phyloP scores from a whole-genome alignment of 768 basidiomycete genomes.

The Pleurotus cornucopiae region DNA sequence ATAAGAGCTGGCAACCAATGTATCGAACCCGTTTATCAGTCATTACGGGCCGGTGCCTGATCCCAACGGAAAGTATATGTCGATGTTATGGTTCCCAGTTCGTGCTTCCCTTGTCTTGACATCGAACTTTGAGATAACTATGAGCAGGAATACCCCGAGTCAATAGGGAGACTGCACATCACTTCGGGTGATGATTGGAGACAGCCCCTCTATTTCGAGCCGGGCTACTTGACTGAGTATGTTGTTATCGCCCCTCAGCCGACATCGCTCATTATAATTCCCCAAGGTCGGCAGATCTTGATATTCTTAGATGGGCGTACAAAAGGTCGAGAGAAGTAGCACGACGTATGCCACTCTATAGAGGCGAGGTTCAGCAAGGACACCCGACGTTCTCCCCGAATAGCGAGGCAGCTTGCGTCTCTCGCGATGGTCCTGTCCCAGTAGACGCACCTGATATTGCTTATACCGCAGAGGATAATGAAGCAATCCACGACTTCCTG shows the following conservation, averaged over 20 bases:
- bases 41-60: slow-evolving; percentile 7
- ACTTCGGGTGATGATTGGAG: slow-evolving; percentile 34
- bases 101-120: not conserved
- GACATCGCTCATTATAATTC: not conserved
- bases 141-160: slow-evolving; percentile 40
- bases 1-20: too few species aligned
- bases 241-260: slow-evolving; percentile 11
- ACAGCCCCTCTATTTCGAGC: slow-evolving; percentile 39
- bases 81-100: slow-evolving; percentile 16
- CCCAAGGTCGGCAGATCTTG: slow-evolving; percentile 39
- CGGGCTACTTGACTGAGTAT: slow-evolving; percentile 41
- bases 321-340: slow-evolving; percentile 51
- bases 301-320: slow-evolving; percentile 44
- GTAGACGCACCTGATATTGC: slow-evolving; percentile 3
- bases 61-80: slow-evolving; percentile 20
- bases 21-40: too few species aligned
- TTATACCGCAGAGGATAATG: slow-evolving; percentile 2
- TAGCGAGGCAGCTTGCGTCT: not conserved
- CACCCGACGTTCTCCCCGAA: not conserved
- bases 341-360: slow-evolving; percentile 34
- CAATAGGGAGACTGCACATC: slow-evolving; percentile 47
- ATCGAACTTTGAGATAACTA: not conserved
- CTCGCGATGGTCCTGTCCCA: not conserved
- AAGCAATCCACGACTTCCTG: not conserved
- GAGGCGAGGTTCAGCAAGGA: not conserved